Conservation (phyloP, 768 basidiomycete genomes). For the Astraeus odoratus region DNA sequence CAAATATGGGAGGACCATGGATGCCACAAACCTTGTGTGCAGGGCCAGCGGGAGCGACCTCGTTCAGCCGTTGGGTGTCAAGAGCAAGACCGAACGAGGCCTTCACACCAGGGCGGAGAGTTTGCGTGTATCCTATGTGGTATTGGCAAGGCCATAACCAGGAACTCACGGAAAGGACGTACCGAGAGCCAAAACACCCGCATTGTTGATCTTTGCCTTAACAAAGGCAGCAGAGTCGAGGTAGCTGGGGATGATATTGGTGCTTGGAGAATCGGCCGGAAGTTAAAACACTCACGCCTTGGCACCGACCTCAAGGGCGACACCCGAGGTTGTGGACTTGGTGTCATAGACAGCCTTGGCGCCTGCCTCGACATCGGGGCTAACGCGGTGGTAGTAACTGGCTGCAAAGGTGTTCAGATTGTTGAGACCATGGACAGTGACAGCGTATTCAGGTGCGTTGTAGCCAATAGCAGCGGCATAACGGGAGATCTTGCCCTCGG, state of each 20-base stretch:
- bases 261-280: neutral
- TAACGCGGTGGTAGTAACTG: slow-evolving; percentile 97
- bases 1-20: neutral
- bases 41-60: slow-evolving; percentile 52
- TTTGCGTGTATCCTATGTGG: slow-evolving; percentile 75
- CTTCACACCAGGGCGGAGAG: slow-evolving; percentile 89
- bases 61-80: slow-evolving; percentile 89
- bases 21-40: slow-evolving; percentile 60
- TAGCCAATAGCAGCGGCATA: slow-evolving; percentile 92
- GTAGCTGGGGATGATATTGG: slow-evolving; percentile 37
- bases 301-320: slow-evolving; percentile 89
- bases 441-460: slow-evolving; percentile 93
- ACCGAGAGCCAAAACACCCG: slow-evolving; percentile 85
- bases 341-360: slow-evolving; percentile 96
- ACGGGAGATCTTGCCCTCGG: slow-evolving; percentile 83
- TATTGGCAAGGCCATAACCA: slow-evolving; percentile 7
- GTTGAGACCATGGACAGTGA: slow-evolving; percentile 90
- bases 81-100: slow-evolving; percentile 91
- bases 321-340: slow-evolving; percentile 80
- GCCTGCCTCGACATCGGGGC: slow-evolving; percentile 85
- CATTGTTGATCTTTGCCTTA: slow-evolving; percentile 99
- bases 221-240: slow-evolving; percentile 87
- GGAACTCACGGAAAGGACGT: slow-evolving; percentile 11
- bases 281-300: slow-evolving; percentile 63
- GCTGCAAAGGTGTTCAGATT: slow-evolving; percentile 92